phyloP scores from a whole-genome alignment of 225 moss, liverwort and hornwort species.

The Thuidium tamariscinum region DNA sequence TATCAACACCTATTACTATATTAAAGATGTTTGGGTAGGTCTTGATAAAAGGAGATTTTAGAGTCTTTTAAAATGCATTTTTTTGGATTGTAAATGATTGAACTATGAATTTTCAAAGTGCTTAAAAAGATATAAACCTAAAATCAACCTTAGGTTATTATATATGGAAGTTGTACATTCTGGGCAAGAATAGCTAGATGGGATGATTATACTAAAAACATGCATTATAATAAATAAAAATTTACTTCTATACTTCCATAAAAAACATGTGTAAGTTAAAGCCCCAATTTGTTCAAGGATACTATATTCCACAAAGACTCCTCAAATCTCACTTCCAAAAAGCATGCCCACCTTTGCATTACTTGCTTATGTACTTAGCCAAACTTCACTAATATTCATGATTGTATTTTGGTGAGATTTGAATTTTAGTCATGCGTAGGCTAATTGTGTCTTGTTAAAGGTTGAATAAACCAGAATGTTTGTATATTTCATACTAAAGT shows the following conservation, averaged over 20 bases:
- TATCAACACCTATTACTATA: background rate
- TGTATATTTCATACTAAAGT: background rate
- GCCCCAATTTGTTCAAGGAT: background rate
- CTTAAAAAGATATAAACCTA: accelerated
- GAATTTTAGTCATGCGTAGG: background rate
- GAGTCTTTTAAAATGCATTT: background rate
- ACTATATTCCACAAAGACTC: accelerated
- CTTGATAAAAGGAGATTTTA: accelerated
- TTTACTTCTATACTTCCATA: background rate
- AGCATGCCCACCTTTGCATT: background rate
- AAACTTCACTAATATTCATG: background rate
- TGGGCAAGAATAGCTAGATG: background rate
- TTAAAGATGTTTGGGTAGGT: accelerated
- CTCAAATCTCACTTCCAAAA: background rate
- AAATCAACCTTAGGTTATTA: background rate
- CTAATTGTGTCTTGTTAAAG: background rate
- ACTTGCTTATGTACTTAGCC: background rate
- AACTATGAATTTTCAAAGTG: background rate
- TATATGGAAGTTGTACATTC: background rate
- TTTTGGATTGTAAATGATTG: accelerated
- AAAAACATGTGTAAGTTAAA: accelerated
- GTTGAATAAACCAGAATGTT: background rate
- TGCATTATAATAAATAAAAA: background rate
- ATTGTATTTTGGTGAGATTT: background rate
- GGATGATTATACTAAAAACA: too few species aligned